These are phyloP conservation scores for Cercospora nicotianae DNA, from an alignment of 2,329 filamentous ascomycete species.

Conservation along the genomic window DNA sequence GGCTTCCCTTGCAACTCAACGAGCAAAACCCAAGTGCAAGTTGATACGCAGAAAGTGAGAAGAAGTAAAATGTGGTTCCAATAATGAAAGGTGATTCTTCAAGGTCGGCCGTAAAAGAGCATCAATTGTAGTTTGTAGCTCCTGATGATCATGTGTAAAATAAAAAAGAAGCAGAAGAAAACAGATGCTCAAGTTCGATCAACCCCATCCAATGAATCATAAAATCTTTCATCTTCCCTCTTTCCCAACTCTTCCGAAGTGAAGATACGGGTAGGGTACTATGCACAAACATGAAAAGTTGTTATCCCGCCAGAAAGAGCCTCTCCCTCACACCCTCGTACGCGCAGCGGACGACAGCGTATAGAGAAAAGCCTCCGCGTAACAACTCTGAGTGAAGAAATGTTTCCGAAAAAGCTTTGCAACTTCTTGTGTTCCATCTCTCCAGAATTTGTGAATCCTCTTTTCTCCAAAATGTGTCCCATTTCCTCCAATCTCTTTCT, in stretches of 20 bases:
- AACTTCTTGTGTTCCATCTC: not conserved
- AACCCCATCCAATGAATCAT: not conserved
- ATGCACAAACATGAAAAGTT: not conserved
- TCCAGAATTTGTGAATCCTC: not conserved
- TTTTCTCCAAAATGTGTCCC: not conserved
- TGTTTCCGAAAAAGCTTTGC: not conserved
- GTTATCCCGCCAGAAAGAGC: not conserved
- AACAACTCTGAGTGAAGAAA: not conserved
- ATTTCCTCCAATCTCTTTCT: slow-evolving; percentile 2
- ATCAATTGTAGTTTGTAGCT: not conserved
- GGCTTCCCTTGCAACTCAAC: not conserved
- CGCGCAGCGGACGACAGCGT: not conserved
- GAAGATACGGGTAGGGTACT: not conserved
- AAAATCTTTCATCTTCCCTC: not conserved
- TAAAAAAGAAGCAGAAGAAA: not conserved
- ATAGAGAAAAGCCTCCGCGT: not conserved
- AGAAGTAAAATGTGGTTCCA: not conserved
- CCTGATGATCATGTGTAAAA: not conserved
- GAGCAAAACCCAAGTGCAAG: not conserved
- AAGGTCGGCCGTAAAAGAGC: not conserved
- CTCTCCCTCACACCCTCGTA: not conserved
- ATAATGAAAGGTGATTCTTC: not conserved
- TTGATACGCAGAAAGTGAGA: too few species aligned
- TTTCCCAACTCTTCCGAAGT: not conserved
- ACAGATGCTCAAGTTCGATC: not conserved